Base-by-base conservation (phyloP, 2,329 filamentous ascomycete genomes). In the Aspergillus sp. region DNA sequence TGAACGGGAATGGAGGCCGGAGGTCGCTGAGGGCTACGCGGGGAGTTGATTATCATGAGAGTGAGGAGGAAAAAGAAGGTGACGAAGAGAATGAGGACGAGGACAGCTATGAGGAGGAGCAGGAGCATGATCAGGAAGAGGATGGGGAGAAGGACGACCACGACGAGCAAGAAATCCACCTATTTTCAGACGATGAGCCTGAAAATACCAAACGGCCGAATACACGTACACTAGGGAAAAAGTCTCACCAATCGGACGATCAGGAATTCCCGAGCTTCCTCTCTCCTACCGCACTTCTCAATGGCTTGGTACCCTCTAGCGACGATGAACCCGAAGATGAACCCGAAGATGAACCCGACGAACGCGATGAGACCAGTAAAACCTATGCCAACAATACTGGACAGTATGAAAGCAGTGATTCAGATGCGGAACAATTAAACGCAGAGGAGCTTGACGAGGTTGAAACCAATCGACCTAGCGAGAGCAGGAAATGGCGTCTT, bases 21-120 rank as follows among this genome's bases (percentile, higher is more conserved):
- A 30, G 25, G 25, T 30, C 25, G 37, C 15, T 39, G 7, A 15
- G n/a, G 33, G 15, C 19, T 30, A 12, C 5, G 6, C 7, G 12
- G 12, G 23, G 2, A 10, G 19, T 35, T 6, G 19, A 45, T 20
- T 19, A 39, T 12, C 15, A 39, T 22, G 37, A 39, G 37, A 30
- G 49, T 7, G 44, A 47, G 20, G 30, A 43, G 23, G 33, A 33
- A 13, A 45, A 38, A n/a, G 43, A 48, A 2, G 15, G 39, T n/a
- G 13, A 49, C 7, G 27, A 47, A 23, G 44, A 23, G 5, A 37
- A 10, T 7, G 9, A 6, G 17, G 19, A 33, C 6, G 20, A 22
- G 2, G n/a, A 33, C 5, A 7, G 22, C 1, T n/a, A 20, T 15
- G 37, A 5, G 9, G 37, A 39, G 3, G 17, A 41, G 22, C 20